Conservation (phyloP, 2,329 filamentous ascomycete genomes). For the Rutstroemia sp. region DNA sequence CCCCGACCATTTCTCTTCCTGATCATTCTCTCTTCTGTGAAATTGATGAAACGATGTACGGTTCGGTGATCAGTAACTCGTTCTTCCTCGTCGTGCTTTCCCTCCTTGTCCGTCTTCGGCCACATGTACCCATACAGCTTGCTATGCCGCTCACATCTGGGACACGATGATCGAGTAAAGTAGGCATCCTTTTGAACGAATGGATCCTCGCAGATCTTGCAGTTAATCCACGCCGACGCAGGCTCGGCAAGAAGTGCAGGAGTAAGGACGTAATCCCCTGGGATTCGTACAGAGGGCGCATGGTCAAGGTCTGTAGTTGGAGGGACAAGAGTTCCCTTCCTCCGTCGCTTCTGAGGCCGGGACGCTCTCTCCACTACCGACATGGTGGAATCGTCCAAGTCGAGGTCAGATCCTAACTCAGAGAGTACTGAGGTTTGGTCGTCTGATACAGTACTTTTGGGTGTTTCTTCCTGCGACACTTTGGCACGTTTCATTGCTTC, state of each 20-base stretch:
- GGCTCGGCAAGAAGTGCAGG: constrained; percentile 67
- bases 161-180: constrained; percentile 76
- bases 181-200: constrained; percentile 91
- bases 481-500: not conserved
- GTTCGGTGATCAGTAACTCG: constrained; percentile 70
- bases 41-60: constrained; percentile 74
- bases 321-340: constrained; percentile 10
- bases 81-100: constrained; percentile 64
- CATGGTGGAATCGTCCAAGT: constrained; percentile 12
- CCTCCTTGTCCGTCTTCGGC: constrained; percentile 87
- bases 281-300: constrained; percentile 39
- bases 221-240: constrained; percentile 78
- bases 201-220: constrained; percentile 70
- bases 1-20: constrained; percentile 18
- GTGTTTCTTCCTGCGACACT: not conserved
- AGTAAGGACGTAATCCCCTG: constrained; percentile 79
- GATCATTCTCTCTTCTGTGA: constrained; percentile 50
- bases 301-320: constrained; percentile 21
- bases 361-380: constrained; percentile 5
- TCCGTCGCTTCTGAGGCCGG: not conserved
- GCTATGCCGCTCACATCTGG: constrained; percentile 87
- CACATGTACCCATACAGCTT: constrained; percentile 93
- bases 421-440: constrained; percentile 8
- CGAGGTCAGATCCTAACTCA: constrained; percentile 9
- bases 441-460: constrained; percentile 5